A percentile compares a stretch with the other conserved stretches of the same genome.
Evolutionary conservation across 192 early-diverging fungal genomes (phyloP).

Genomic region (Podochytrium sp.): DNA sequence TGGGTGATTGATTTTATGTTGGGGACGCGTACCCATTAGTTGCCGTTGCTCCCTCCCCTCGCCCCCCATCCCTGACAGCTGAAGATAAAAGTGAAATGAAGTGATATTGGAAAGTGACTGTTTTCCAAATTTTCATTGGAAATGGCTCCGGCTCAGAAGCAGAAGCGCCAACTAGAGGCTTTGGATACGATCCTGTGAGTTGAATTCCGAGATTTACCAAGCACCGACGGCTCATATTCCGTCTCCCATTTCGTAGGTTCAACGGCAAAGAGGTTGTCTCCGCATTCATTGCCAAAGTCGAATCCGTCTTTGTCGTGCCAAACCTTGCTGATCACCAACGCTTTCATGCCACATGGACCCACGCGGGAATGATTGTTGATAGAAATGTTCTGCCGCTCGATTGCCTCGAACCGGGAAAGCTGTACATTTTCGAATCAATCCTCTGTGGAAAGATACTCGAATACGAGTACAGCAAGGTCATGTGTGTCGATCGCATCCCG

Average conservation of each 20-base stretch:
- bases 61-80: too few species aligned
- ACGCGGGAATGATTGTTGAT: constrained; percentile 41
- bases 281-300: constrained; percentile 37
- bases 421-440: constrained; percentile 42
- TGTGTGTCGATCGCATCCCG: constrained; percentile 28
- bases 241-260: constrained; percentile 19
- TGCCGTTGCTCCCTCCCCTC: too few species aligned
- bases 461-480: constrained; percentile 18
- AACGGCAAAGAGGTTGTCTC: constrained; percentile 36
- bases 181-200: too few species aligned
- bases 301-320: constrained; percentile 31
- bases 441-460: constrained; percentile 32
- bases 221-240: too few species aligned
- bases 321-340: constrained; percentile 10
- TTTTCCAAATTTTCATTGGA: too few species aligned
- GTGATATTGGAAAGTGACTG: too few species aligned
- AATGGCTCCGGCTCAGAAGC: too few species aligned
- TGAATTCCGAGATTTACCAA: too few species aligned
- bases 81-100: too few species aligned
- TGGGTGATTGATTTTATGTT: background rate
- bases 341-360: constrained; percentile 37
- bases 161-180: too few species aligned
- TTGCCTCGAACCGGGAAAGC: constrained; percentile 38
- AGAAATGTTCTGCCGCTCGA: constrained; percentile 40
- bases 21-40: too few species aligned